Conservation (phyloP, 1,139 yeast species). For the Debaryomyces sp. region DNA sequence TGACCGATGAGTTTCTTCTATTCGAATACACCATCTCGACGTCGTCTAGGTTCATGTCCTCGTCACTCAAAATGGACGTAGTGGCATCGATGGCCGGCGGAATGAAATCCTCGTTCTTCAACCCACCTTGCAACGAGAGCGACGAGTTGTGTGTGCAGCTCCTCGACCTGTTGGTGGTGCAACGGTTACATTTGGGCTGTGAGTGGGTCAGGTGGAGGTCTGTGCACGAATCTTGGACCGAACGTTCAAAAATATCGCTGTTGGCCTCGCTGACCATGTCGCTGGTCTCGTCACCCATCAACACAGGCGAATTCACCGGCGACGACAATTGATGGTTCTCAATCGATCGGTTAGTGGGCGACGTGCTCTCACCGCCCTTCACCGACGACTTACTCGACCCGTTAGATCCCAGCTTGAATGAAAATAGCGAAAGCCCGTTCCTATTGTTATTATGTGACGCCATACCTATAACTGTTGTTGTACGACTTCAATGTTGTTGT, state of each 20-base stretch:
- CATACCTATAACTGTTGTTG: not conserved
- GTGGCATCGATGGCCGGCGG: constrained; percentile 87
- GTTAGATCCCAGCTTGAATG: constrained; percentile 6
- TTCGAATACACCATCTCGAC: constrained; percentile 68
- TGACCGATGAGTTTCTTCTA: constrained; percentile 61
- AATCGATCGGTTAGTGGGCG: constrained; percentile 6
- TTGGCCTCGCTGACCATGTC: not conserved
- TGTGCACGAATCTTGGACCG: constrained; percentile 52
- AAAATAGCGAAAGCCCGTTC: constrained; percentile 7
- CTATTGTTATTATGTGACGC: constrained; percentile 2
- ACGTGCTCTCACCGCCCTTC: constrained; percentile 5
- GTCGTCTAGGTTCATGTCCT: constrained; percentile 59
- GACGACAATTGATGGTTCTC: constrained; percentile 14
- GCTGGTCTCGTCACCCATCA: constrained; percentile 2
- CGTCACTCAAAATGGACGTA: constrained; percentile 61
- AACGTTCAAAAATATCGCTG: constrained; percentile 55
- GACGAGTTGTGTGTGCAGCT: constrained; percentile 33
- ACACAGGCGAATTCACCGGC: constrained; percentile 15
- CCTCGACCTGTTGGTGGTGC: constrained; percentile 20
- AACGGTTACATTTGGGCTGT: constrained; percentile 19
- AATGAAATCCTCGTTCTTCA: constrained; percentile 61
- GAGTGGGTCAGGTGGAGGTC: constrained; percentile 16
- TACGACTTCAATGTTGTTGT: not conserved
- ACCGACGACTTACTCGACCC: constrained; percentile 5
- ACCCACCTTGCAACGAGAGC: constrained; percentile 29